phyloP scores from a whole-genome alignment of 768 basidiomycete genomes.

The Trichaptum fuscoviolaceum region DNA sequence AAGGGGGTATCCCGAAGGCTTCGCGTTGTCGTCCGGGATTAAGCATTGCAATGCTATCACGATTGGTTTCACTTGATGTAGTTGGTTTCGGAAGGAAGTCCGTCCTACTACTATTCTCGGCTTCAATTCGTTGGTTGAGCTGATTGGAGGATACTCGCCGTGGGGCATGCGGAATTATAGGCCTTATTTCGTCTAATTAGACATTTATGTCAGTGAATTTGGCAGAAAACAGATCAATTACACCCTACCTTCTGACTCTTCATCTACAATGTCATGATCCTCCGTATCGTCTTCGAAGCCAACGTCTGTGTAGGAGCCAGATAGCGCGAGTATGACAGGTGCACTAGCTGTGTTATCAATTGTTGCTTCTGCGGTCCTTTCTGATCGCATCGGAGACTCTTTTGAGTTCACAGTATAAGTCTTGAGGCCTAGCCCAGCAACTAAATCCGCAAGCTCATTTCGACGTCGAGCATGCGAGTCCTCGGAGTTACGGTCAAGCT shows the following conservation, averaged over 20 bases:
- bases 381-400: neutral
- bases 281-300: neutral
- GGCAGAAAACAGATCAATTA: neutral
- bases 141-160: neutral
- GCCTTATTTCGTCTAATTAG: neutral
- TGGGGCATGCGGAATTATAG: neutral
- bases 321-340: neutral
- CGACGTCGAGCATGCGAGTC: neutral
- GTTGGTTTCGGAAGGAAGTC: neutral
- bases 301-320: neutral
- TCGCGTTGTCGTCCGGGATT: conserved; percentile 24
- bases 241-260: neutral
- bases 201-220: neutral
- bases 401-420: neutral
- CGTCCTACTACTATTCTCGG: neutral
- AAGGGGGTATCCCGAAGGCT: conserved; percentile 48
- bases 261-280: neutral
- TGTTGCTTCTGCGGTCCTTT: neutral
- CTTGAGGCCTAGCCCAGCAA: neutral
- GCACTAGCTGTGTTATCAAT: neutral
- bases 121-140: neutral
- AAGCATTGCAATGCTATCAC: neutral
- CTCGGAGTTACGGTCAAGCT: neutral
- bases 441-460: neutral
- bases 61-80: conserved; percentile 2